Percentiles rank a stretch among this genome's conserved stretches.
Evolutionary conservation across 148 eudicot genomes (phyloP).

Genomic region (Persicaria maculosa): DNA sequence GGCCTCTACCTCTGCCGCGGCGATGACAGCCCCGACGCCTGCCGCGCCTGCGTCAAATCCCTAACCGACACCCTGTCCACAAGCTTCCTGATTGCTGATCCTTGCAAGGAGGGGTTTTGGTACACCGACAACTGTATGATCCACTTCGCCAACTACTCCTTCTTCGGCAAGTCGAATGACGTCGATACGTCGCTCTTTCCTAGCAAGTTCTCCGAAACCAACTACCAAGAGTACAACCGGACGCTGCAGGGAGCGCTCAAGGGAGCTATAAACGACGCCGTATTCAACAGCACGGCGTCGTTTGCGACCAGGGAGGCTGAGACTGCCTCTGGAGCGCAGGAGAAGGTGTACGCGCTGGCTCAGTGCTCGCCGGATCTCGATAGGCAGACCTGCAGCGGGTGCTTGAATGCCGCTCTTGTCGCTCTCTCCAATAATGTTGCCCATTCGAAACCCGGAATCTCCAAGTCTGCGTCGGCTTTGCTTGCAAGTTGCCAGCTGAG

Average conservation of each 20-base stretch:
- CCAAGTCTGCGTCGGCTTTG: neutral
- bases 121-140: neutral
- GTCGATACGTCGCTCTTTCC: neutral
- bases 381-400: constrained; percentile 10
- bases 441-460: neutral
- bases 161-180: neutral
- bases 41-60: neutral
- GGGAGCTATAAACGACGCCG: neutral
- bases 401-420: constrained; percentile 12
- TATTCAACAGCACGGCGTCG: neutral
- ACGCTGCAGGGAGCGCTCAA: neutral
- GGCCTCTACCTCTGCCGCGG: constrained; percentile 7
- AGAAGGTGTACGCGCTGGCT: constrained; percentile 17
- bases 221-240: neutral
- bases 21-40: neutral
- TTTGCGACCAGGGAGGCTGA: neutral
- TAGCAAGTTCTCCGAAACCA: neutral
- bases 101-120: neutral
- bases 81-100: too few species aligned
- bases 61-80: neutral
- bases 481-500: constrained; percentile 6
- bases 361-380: constrained; percentile 41
- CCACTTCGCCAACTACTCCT: neutral
- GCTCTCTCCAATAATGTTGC: neutral
- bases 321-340: neutral